Evolutionary conservation across 768 basidiomycete species (phyloP).

Genomic region (Leccinum truebloodii): DNA sequence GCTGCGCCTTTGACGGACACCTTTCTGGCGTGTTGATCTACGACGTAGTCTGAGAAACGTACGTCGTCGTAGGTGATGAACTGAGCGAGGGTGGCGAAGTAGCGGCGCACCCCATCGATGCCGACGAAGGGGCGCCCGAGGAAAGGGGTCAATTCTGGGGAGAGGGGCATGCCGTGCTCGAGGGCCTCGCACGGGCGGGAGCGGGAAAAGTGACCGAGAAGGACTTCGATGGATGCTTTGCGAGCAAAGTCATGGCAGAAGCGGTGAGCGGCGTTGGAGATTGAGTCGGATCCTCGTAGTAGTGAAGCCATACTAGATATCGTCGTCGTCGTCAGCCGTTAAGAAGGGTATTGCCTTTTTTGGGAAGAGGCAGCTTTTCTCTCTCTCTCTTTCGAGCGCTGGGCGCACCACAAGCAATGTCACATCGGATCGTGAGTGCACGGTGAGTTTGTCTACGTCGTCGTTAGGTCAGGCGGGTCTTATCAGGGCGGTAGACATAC

Average conservation of each 20-base stretch:
- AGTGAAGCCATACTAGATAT: neutral
- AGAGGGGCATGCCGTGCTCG: constrained; percentile 58
- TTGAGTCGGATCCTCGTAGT: constrained; percentile 3
- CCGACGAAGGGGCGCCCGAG: constrained; percentile 53
- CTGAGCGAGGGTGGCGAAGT: constrained; percentile 50
- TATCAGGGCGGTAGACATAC: neutral
- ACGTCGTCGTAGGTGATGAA: constrained; percentile 53
- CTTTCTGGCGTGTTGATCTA: constrained; percentile 50
- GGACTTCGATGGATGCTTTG: constrained; percentile 40
- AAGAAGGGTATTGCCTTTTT: neutral
- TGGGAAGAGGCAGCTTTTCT: neutral
- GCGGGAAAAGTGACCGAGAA: constrained; percentile 54
- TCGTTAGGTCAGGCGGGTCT: neutral
- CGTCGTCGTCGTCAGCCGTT: neutral
- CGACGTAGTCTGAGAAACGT: constrained; percentile 53
- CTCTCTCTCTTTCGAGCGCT: neutral
- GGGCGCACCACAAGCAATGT: neutral
- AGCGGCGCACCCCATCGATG: constrained; percentile 41
- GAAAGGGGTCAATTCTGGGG: constrained; percentile 54
- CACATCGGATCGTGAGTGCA: neutral
- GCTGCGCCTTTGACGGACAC: constrained; percentile 58
- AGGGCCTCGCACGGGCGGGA: constrained; percentile 43
- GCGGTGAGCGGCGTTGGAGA: constrained; percentile 45
- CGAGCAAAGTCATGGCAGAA: constrained; percentile 56
- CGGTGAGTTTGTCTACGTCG: constrained; percentile 14